These are phyloP conservation scores for Neurospora sp. DNA, from an alignment of 2,329 filamentous ascomycete genomes.

Conservation along the genomic window DNA sequence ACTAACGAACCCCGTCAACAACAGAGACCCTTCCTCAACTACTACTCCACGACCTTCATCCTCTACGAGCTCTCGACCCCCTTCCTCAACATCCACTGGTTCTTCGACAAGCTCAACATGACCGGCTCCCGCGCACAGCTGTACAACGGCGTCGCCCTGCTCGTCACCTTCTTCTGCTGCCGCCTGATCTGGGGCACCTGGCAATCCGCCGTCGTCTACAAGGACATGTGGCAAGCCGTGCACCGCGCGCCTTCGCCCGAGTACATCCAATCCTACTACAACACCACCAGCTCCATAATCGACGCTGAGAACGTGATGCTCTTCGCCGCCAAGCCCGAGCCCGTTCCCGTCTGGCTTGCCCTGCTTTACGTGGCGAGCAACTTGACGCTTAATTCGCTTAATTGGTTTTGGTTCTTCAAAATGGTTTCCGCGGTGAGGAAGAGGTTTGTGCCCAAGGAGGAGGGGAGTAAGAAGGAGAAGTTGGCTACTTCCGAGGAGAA, in stretches of 20 bases:
- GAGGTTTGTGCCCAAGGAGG: conserved; percentile 48
- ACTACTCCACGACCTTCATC: conserved; percentile 71
- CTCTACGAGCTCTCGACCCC: conserved; percentile 80
- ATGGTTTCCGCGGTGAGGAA: conserved; percentile 75
- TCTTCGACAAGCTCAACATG: conserved; percentile 76
- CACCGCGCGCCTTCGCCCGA: conserved; percentile 27
- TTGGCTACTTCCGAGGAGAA: background rate
- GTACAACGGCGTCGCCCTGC: conserved; percentile 64
- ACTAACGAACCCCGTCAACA: background rate
- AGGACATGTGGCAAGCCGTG: conserved; percentile 56
- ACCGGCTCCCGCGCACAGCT: conserved; percentile 66
- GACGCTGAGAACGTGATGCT: conserved; percentile 33
- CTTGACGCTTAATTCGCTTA: conserved; percentile 61
- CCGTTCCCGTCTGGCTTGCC: conserved; percentile 61
- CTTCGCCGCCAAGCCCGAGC: conserved; percentile 38
- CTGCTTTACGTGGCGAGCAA: conserved; percentile 60
- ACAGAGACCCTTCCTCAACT: conserved; percentile 75
- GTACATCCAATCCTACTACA: conserved; percentile 23
- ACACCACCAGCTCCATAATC: conserved; percentile 24
- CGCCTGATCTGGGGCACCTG: conserved; percentile 71
- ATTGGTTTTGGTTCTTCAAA: conserved; percentile 79
- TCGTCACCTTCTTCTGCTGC: conserved; percentile 65
- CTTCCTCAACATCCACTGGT: conserved; percentile 86
- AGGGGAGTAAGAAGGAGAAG: conserved; percentile 21
- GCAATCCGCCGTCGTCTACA: conserved; percentile 58